Evolutionary conservation across 805 yeast species (phyloP).

Genomic region (Ogataea saltuana): DNA sequence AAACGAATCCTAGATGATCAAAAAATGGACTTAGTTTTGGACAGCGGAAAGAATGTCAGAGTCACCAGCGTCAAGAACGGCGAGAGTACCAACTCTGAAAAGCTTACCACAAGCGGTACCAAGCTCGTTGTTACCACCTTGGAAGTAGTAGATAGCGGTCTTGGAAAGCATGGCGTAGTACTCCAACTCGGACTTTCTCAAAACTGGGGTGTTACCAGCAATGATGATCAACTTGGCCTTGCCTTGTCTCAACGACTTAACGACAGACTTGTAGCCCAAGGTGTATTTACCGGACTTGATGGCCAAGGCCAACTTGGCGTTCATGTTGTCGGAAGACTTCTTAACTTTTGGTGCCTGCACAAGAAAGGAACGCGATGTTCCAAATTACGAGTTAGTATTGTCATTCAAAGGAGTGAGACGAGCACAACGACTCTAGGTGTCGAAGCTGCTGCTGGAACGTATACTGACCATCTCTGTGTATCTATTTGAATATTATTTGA

Average conservation of each 20-base stretch:
- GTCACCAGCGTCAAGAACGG: conserved; percentile 99
- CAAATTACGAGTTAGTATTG: conserved; percentile 41
- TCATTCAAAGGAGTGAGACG: neutral
- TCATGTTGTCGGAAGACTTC: conserved; percentile 90
- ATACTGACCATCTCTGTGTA: conserved; percentile 99
- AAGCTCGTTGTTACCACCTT: conserved; percentile 99
- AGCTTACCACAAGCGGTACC: conserved; percentile 99
- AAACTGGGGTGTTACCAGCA: conserved; percentile 99
- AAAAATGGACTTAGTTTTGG: conserved; percentile 27
- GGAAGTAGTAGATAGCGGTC: conserved; percentile 97
- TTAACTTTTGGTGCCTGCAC: conserved; percentile 92
- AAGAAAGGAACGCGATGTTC: conserved; percentile 5
- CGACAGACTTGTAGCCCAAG: conserved; percentile 98
- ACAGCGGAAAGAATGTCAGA: conserved; percentile 90
- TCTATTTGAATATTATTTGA: conserved; percentile 29
- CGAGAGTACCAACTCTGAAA: conserved; percentile 98
- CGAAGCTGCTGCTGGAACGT: conserved; percentile 12
- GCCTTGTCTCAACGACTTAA: conserved; percentile 97
- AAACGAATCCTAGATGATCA: neutral
- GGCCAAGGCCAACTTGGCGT: conserved; percentile 96
- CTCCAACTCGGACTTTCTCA: conserved; percentile 99
- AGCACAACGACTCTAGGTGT: neutral
- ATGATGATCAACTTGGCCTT: conserved; percentile 97
- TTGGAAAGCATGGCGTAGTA: conserved; percentile 99
- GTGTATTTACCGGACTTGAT: conserved; percentile 99